Evolutionary conservation across 306 rosid species (phyloP).

Genomic region (Trifolium fragiferum): DNA sequence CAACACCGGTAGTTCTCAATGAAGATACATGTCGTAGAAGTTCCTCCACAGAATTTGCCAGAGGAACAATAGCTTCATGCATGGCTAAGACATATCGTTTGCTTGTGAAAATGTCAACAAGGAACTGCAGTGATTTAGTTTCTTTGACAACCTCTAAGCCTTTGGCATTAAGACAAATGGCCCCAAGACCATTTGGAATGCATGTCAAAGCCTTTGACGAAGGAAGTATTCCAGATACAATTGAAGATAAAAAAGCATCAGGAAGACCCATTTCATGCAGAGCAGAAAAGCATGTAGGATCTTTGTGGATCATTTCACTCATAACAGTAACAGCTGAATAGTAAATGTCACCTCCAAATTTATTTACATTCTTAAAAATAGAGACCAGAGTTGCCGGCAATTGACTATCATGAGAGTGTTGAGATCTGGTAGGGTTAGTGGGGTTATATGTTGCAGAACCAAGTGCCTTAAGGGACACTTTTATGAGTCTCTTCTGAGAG

Average conservation of each 20-base stretch:
- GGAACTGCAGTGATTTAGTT: constrained; percentile 70
- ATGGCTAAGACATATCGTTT: constrained; percentile 78
- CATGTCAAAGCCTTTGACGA: constrained; percentile 91
- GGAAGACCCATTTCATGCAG: constrained; percentile 97
- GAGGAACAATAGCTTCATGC: constrained; percentile 94
- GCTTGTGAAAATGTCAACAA: constrained; percentile 83
- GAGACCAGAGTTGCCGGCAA: constrained; percentile 73
- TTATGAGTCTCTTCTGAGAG: constrained; percentile 85
- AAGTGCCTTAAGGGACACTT: constrained; percentile 90
- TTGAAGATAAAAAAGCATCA: constrained; percentile 85
- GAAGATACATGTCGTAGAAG: constrained; percentile 92
- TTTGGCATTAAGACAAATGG: constrained; percentile 90
- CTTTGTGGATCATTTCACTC: constrained; percentile 98
- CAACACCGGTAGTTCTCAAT: constrained; percentile 86
- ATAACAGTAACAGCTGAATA: constrained; percentile 94
- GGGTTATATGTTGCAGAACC: constrained; percentile 94
- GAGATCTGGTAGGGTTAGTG: constrained; percentile 71
- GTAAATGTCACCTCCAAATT: constrained; percentile 97
- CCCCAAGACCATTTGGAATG: constrained; percentile 94
- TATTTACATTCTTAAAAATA: constrained; percentile 74
- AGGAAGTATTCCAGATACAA: constrained; percentile 81
- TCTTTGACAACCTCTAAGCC: constrained; percentile 90
- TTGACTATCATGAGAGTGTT: constrained; percentile 67
- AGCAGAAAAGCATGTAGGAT: constrained; percentile 83
- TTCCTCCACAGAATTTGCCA: constrained; percentile 96